Conservation (phyloP, 192 early-diverging fungal genomes). For the Coemansia sp. region DNA sequence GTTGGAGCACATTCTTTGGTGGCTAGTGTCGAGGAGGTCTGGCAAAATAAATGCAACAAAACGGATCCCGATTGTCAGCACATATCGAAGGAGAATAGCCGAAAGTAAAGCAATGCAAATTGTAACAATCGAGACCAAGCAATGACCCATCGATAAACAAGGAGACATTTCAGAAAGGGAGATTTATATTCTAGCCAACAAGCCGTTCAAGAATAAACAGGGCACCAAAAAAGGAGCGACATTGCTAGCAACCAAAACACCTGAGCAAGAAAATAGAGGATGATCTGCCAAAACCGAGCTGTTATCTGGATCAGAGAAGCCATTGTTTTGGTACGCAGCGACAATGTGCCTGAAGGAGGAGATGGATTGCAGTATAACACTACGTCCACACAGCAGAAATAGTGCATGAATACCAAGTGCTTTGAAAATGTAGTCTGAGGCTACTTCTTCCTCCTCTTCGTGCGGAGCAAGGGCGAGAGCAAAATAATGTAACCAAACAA, state of each 20-base stretch:
- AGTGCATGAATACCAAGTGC: neutral
- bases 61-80: neutral
- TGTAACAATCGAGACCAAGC: constrained; percentile 24
- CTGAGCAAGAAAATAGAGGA: neutral
- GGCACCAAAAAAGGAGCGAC: no score
- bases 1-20: neutral
- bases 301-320: constrained; percentile 16
- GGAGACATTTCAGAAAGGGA: constrained; percentile 7
- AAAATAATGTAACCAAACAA: constrained; percentile 4
- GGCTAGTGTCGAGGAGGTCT: neutral
- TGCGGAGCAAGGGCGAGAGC: constrained; percentile 1
- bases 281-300: neutral
- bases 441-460: neutral
- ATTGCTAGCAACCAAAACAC: no score
- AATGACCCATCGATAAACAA: constrained; percentile 34
- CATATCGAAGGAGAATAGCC: constrained; percentile 6
- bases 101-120: constrained; percentile 12
- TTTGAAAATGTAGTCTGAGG: neutral
- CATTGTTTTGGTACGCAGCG: neutral
- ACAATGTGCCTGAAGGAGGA: neutral
- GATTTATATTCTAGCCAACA: neutral
- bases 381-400: neutral
- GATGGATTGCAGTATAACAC: neutral
- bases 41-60: constrained; percentile 8
- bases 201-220: neutral